These are phyloP conservation scores for Pythium volutum DNA, from an alignment of 352 stramenopile genomes.

Conservation along the genomic window DNA sequence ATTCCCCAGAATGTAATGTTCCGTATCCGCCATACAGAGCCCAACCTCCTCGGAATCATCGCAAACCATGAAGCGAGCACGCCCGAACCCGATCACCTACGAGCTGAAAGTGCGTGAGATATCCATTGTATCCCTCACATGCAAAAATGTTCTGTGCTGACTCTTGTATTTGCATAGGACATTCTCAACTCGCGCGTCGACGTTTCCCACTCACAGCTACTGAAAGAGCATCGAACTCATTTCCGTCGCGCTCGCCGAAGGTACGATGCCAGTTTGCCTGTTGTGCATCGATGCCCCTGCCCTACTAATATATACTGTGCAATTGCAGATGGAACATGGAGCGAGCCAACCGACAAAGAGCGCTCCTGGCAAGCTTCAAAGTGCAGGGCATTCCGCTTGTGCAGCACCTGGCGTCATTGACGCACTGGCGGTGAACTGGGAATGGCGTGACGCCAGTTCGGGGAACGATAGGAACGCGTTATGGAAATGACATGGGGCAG, in stretches of 20 bases:
- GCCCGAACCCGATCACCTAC: neutral
- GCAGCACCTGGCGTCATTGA: slow-evolving; percentile 39
- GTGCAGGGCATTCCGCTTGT: slow-evolving; percentile 66
- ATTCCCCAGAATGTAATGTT: neutral
- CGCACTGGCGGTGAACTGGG: slow-evolving; percentile 15
- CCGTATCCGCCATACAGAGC: neutral
- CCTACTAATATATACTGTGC: neutral
- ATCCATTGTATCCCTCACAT: neutral
- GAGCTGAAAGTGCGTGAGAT: slow-evolving; percentile 3
- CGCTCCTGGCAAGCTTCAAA: slow-evolving; percentile 53
- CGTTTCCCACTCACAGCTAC: slow-evolving; percentile 48
- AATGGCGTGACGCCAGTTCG: neutral
- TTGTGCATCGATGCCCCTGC: slow-evolving; percentile 4
- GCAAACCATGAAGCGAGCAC: neutral
- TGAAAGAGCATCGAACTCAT: slow-evolving; percentile 63
- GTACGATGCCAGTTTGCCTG: slow-evolving; percentile 19
- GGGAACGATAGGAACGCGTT: slow-evolving; percentile 20
- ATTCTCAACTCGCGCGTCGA: slow-evolving; percentile 73
- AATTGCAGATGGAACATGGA: slow-evolving; percentile 47
- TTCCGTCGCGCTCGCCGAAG: slow-evolving; percentile 55
- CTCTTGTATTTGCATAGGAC: slow-evolving; percentile 25
- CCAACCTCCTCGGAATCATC: slow-evolving; percentile 11
- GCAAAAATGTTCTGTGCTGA: neutral
- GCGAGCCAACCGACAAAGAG: slow-evolving; percentile 46
- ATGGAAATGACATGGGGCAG: slow-evolving; percentile 8